A percentile compares a stretch with the other conserved stretches of the same genome.
Conservation (phyloP, 2,329 filamentous ascomycete genomes). For the Davidsoniella virescens region DNA sequence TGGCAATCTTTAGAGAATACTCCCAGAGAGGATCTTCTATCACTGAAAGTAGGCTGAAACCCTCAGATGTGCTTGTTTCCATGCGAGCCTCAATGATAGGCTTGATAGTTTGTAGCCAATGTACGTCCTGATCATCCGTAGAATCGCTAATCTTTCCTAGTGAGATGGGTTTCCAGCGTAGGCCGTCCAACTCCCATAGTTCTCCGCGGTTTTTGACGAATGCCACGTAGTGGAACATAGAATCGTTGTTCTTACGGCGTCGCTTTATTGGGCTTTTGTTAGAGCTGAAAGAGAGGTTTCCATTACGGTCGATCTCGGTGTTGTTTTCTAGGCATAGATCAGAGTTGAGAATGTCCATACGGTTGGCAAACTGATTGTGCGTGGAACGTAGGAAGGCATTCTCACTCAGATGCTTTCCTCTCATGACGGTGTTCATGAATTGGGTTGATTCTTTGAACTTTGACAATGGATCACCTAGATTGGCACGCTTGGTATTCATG, state of each 20-base stretch:
- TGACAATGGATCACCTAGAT: slow-evolving; percentile 53
- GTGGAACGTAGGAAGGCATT: slow-evolving; percentile 63
- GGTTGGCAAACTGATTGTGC: slow-evolving; percentile 76
- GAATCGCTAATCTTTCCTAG: slow-evolving; percentile 31
- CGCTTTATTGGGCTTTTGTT: slow-evolving; percentile 20
- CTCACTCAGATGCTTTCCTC: slow-evolving; percentile 59
- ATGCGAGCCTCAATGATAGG: slow-evolving; percentile 53
- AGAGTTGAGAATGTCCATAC: slow-evolving; percentile 58
- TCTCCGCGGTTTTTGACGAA: slow-evolving; percentile 61
- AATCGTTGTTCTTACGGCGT: slow-evolving; percentile 28
- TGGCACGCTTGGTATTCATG: slow-evolving; percentile 57
- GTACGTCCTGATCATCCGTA: slow-evolving; percentile 14
- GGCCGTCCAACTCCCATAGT: slow-evolving; percentile 80
- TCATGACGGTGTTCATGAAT: slow-evolving; percentile 50
- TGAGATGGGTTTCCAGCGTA: slow-evolving; percentile 53
- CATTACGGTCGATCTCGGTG: slow-evolving; percentile 20
- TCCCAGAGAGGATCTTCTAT: slow-evolving; percentile 46
- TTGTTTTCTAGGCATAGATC: slow-evolving; percentile 50
- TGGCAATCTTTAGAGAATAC: slow-evolving; percentile 30
- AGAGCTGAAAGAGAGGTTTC: slow-evolving; percentile 21
- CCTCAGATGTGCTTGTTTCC: slow-evolving; percentile 42
- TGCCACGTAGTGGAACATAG: slow-evolving; percentile 74
- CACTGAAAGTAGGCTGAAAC: slow-evolving; percentile 66
- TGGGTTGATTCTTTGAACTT: slow-evolving; percentile 59
- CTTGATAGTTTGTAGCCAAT: slow-evolving; percentile 53